Evolutionary conservation across 345 rosid species (phyloP).

Genomic region (Citrus cavaleriei): DNA sequence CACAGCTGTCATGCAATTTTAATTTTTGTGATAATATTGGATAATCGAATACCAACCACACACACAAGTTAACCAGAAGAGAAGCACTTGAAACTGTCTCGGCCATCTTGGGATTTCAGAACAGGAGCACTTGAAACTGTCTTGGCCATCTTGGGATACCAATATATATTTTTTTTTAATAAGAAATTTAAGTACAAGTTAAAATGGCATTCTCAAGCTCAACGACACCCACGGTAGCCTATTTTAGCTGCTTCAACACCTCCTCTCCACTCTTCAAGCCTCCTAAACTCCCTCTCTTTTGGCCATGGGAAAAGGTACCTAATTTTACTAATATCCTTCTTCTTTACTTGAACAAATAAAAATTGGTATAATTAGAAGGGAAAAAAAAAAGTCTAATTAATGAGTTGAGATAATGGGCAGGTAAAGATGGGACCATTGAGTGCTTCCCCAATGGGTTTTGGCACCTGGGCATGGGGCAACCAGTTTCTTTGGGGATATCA

Average conservation of each 20-base stretch:
- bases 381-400: too few species aligned
- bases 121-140: not conserved
- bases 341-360: not conserved
- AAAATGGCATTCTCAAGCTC: constrained; percentile 48
- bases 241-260: constrained; percentile 35
- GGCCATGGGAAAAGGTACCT: constrained; percentile 86
- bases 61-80: too few species aligned
- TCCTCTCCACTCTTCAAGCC: constrained; percentile 41
- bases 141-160: not conserved
- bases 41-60: not conserved
- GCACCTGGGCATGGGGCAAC: constrained; percentile 99
- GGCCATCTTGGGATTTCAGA: not conserved
- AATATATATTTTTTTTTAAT: too few species aligned
- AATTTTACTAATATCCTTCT: not conserved
- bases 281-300: constrained; percentile 63
- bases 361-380: too few species aligned
- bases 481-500: constrained; percentile 91
- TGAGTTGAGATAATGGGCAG: constrained; percentile 24
- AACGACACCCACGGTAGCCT: constrained; percentile 7
- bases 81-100: too few species aligned
- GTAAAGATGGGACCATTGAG: constrained; percentile 83
- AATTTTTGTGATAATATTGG: too few species aligned
- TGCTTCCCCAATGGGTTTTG: constrained; percentile 95
- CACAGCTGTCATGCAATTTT: constrained; percentile 70
- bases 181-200: not conserved